Base-by-base conservation (phyloP, 2,329 filamentous ascomycete species). In the Diplodia intermedia region DNA sequence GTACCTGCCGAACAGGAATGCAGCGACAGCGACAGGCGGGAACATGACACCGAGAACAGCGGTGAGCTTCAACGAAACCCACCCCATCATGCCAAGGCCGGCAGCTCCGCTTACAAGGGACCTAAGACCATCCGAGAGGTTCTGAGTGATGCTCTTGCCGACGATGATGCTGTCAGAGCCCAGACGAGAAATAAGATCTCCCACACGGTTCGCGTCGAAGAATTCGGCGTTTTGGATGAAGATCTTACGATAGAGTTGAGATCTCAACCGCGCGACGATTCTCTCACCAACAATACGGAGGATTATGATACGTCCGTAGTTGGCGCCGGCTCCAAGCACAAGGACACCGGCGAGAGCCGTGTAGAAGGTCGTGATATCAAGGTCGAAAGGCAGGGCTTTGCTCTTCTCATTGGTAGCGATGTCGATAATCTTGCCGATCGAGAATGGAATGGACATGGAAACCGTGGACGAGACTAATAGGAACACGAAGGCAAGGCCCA, bases 211-310 rank as follows among this genome's bases (percentile, higher is more conserved):
- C 49, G 95, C 95, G 77, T 99, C 95, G 76, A 99, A 99, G 82
- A 99, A 99, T 76, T 98, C 95, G 69, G 95, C 95, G 79, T 99
- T 95, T 79, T 99, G 95, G n/a, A 95, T 86, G 73, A 96, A 97
- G 0, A 95, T 99, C 71, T 91, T 89, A 71, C 93, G 89, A 82
- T 97, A 99, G 4, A 99, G 88, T 76, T 93, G 91, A 18, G 94
- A 94, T 69, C 95, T 89, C 67, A 99, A 85, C 72, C 94, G 88
- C 12, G 94, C 90, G 66, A 99, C 95, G 69, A 99, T 95, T 52
- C 95, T 88, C 80, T 99, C 95, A 71, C 95, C 96, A 8, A 99
- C 92, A 70, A 98, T 95, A 31, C 95, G 89, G 26, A 99, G 86
- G 66, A 98, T 90, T 68, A 98, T 90, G 73, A 99, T 96, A 72